Evolutionary conservation across 352 stramenopile genomes (phyloP).

Genomic region (Phytophthora melonis): DNA sequence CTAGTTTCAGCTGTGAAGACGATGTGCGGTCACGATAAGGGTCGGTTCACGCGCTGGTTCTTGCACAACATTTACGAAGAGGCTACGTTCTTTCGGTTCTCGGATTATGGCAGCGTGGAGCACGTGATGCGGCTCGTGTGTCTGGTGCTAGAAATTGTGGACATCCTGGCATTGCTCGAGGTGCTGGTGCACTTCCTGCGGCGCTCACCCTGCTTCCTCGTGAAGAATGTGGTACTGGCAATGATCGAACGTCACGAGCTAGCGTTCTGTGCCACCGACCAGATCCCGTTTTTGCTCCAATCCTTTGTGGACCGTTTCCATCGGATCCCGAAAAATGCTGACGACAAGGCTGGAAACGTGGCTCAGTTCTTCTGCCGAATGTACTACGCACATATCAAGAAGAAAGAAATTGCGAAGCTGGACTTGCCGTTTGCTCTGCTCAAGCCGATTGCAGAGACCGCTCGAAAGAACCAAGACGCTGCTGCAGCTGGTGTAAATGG

Average conservation of each 20-base stretch:
- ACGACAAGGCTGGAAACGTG: conserved; percentile 77
- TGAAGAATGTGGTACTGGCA: conserved; percentile 85
- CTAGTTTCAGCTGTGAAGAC: conserved; percentile 88
- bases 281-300: conserved; percentile 84
- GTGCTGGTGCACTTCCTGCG: conserved; percentile 86
- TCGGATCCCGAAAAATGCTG: conserved; percentile 66
- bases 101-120: conserved; percentile 84
- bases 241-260: conserved; percentile 89
- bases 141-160: conserved; percentile 84
- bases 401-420: conserved; percentile 82
- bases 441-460: conserved; percentile 77
- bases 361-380: conserved; percentile 88
- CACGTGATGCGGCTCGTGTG: conserved; percentile 85
- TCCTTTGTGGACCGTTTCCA: conserved; percentile 88
- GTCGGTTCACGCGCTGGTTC: conserved; percentile 84
- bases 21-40: conserved; percentile 89
- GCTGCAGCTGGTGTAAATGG: conserved; percentile 37
- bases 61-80: conserved; percentile 88
- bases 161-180: conserved; percentile 82
- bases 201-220: conserved; percentile 73
- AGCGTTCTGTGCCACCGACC: conserved; percentile 81
- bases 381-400: conserved; percentile 87
- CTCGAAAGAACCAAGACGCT: conserved; percentile 85
- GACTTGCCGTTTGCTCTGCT: conserved; percentile 79
- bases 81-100: conserved; percentile 82